These are phyloP conservation scores for Prunus kanzakura DNA, from an alignment of 306 rosid genomes.

Conservation along the genomic window DNA sequence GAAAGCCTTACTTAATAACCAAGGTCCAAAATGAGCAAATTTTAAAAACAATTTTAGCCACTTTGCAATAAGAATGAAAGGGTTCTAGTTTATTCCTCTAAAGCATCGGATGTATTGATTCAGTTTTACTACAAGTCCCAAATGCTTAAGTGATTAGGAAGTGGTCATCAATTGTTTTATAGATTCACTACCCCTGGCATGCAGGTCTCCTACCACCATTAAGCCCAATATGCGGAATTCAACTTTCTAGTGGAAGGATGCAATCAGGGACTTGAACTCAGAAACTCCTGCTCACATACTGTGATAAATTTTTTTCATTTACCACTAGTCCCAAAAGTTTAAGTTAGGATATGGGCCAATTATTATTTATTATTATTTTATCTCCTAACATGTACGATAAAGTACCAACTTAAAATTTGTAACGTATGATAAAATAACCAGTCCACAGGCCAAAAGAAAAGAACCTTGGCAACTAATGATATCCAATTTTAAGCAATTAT, in stretches of 20 bases:
- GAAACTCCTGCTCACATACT: background rate
- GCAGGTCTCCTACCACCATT: background rate
- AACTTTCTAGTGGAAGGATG: background rate
- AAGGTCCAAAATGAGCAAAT: background rate
- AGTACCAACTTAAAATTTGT: background rate
- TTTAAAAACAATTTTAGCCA: background rate
- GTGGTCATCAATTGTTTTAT: background rate
- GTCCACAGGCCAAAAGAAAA: background rate
- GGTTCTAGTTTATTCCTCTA: background rate
- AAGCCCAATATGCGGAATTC: background rate
- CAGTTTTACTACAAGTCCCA: background rate
- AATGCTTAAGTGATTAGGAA: background rate
- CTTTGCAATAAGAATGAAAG: background rate
- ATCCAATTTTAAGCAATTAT: background rate
- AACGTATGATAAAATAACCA: background rate
- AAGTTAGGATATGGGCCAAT: background rate
- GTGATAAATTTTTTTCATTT: background rate
- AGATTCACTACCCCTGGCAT: background rate
- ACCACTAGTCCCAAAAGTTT: background rate
- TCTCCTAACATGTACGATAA: background rate
- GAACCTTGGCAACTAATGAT: background rate
- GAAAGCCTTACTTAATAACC: background rate
- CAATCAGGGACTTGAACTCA: background rate
- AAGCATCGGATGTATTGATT: background rate
- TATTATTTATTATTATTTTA: background rate